Conservation (phyloP, 2,329 filamentous ascomycete species). For the Xylariaceae sp. region DNA sequence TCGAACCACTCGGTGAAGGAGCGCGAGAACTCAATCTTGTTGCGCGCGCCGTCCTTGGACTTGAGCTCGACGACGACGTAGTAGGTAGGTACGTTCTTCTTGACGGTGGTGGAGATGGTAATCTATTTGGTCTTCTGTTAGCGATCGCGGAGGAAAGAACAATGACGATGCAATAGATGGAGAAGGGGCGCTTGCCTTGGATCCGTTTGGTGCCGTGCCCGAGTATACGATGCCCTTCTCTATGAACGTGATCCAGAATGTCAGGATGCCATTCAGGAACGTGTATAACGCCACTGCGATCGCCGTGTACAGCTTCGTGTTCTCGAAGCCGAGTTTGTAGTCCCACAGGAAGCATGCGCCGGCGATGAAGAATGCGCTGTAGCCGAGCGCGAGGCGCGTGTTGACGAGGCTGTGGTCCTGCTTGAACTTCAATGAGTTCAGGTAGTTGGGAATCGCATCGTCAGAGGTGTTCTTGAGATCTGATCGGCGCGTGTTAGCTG, state of each 20-base stretch:
- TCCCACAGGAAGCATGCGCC: constrained; percentile 85
- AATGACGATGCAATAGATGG: neutral
- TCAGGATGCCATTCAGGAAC: constrained; percentile 69
- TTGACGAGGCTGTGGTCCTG: constrained; percentile 79
- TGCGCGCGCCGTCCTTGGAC: constrained; percentile 34
- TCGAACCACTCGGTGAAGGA: constrained; percentile 77
- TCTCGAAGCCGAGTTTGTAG: constrained; percentile 84
- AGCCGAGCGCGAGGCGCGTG: constrained; percentile 77
- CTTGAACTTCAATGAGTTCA: constrained; percentile 78
- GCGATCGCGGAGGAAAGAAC: neutral
- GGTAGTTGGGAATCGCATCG: constrained; percentile 89
- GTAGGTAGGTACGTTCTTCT: constrained; percentile 80
- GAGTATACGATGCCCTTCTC: constrained; percentile 80
- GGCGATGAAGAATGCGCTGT: constrained; percentile 72
- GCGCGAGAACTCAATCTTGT: constrained; percentile 50
- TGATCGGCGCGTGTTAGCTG: constrained; percentile 34
- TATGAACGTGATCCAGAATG: constrained; percentile 75
- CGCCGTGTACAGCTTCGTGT: constrained; percentile 74
- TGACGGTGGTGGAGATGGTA: constrained; percentile 63
- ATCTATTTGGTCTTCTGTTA: constrained; percentile 46
- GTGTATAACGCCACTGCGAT: constrained; percentile 76
- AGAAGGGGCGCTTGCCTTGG: constrained; percentile 23
- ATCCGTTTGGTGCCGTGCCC: constrained; percentile 59
- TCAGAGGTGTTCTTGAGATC: constrained; percentile 97
- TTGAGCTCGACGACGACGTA: constrained; percentile 61